Evolutionary conservation across 768 basidiomycete genomes (phyloP).

Genomic region (Boletus vermiculosoides): DNA sequence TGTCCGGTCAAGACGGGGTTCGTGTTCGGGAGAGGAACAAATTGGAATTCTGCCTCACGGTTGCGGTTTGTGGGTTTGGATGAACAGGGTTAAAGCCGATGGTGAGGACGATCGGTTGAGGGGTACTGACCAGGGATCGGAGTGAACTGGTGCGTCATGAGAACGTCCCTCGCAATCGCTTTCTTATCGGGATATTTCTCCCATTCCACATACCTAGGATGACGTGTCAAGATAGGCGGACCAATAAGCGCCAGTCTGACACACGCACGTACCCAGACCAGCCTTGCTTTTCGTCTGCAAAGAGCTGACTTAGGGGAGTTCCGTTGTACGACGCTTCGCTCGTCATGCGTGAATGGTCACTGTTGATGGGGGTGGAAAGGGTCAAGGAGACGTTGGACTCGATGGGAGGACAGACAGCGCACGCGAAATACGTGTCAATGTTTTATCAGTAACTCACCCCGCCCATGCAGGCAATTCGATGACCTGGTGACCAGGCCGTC

Average conservation of each 20-base stretch:
- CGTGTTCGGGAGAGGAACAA: slow-evolving; percentile 46
- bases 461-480: background rate
- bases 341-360: background rate
- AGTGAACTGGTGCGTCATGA: slow-evolving; percentile 11
- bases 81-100: background rate
- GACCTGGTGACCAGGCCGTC: background rate
- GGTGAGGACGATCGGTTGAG: background rate
- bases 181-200: slow-evolving; percentile 16
- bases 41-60: slow-evolving; percentile 42
- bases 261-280: slow-evolving; percentile 12
- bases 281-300: slow-evolving; percentile 15
- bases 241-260: too few relatives aligned
- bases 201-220: slow-evolving; percentile 16
- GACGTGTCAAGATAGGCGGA: background rate
- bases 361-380: background rate
- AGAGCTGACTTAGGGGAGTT: background rate
- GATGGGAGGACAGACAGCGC: background rate
- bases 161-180: slow-evolving; percentile 7
- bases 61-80: background rate
- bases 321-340: slow-evolving; percentile 2
- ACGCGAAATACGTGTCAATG: background rate
- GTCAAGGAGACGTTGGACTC: background rate
- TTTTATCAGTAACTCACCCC: background rate
- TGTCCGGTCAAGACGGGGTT: slow-evolving; percentile 50
- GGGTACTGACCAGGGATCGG: slow-evolving; percentile 10